Conservation (phyloP, 208 protist genomes). For the Vickermania ingenoplastis region DNA sequence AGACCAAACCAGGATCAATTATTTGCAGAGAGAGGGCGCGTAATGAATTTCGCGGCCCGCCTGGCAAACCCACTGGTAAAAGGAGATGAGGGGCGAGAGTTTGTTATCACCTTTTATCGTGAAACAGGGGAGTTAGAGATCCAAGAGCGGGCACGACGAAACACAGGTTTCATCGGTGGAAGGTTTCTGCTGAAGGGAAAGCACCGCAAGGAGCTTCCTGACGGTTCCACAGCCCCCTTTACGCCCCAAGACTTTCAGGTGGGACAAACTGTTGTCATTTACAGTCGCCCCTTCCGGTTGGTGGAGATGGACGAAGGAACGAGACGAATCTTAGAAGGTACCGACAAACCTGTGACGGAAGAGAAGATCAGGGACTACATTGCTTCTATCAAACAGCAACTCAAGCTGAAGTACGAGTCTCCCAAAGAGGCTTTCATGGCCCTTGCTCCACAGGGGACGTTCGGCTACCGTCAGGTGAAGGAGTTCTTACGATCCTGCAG, state of each 20-base stretch:
- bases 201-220: conserved; percentile 52
- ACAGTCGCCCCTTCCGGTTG: conserved; percentile 67
- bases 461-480: conserved; percentile 70
- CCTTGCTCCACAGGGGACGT: conserved; percentile 61
- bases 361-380: conserved; percentile 60
- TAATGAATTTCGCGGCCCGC: conserved; percentile 76
- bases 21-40: conserved; percentile 55
- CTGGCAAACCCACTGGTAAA: conserved; percentile 47
- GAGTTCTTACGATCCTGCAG: conserved; percentile 79
- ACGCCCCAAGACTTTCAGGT: conserved; percentile 62
- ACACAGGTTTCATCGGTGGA: conserved; percentile 85
- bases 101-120: conserved; percentile 87
- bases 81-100: conserved; percentile 67
- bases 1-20: conserved; percentile 52
- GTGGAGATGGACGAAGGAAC: conserved; percentile 58
- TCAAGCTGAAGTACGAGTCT: conserved; percentile 68
- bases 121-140: conserved; percentile 82
- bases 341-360: conserved; percentile 40
- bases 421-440: conserved; percentile 61
- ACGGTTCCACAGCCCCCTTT: conserved; percentile 58
- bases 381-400: conserved; percentile 68
- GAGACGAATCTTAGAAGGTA: conserved; percentile 54
- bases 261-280: conserved; percentile 62
- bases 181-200: conserved; percentile 80
- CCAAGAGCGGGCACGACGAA: conserved; percentile 66